Base-by-base conservation (phyloP, 192 early-diverging fungal species). In the Helicostylum pulchrum region DNA sequence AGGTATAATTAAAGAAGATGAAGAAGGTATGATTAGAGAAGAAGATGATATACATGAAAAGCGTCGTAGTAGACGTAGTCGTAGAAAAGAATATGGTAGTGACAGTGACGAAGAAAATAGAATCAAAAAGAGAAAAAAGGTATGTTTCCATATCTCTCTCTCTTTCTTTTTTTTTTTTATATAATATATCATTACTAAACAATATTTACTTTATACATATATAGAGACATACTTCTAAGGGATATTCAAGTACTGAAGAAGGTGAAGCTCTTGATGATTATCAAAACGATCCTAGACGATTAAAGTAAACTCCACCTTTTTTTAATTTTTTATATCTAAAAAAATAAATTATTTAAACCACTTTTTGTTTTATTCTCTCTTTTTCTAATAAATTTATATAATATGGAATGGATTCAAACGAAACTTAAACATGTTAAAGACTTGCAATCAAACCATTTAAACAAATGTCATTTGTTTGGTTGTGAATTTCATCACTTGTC, bases 11-110 rank as follows among this genome's bases (percentile, higher is more conserved):
- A 83, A 84, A 50, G 89, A 89, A 10, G 84, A 88, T 11, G 87
- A 86, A 53, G 86, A 86, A 54, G 85, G 82, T 23, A 82, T 81
- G 48, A 78, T 82, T 53, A 68, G 72, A 61, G 83, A 85, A 43
- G 82, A 83, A 1, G 78, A 81, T 47, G 76, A 67, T 12, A 68
- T 77, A 17, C 67, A 68, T 12, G 52, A 75, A 43, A 54, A 61
- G 43, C 51, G 59, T 43, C 15, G 52, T 55, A 64, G 72, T 67
- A 55, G 64, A 67, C 32, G 72, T 61, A 53, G 36, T 15, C 14
- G 73, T 57, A 43, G 56, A 20, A 45, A 50, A 50, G 61, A 67
- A 59, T 61, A 54, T 39, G 73, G 66, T 46, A 75, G 65, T 52
- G 73, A 71, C 9, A 39, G 31, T 43, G 73, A 66, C 15, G 72